phyloP scores from a whole-genome alignment of 2,329 filamentous ascomycete species.

The Xylariaceae sp. region DNA sequence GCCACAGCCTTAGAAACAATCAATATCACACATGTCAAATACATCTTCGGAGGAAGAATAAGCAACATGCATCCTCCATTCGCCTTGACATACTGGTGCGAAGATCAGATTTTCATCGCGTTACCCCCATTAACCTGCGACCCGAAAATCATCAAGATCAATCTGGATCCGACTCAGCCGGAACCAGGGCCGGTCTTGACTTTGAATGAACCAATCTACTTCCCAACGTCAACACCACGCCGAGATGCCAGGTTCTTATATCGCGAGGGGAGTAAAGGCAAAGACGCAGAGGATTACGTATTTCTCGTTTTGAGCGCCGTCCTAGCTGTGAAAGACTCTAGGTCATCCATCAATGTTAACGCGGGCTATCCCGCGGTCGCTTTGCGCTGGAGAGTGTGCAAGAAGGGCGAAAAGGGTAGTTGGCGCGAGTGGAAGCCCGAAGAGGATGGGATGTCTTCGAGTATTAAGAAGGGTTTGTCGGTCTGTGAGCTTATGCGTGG shows the following conservation, averaged over 20 bases:
- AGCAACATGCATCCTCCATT: slow-evolving; percentile 3
- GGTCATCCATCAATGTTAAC: too few relatives aligned
- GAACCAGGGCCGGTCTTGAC: slow-evolving; percentile 1
- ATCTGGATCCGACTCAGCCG: slow-evolving; percentile 1
- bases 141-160: slow-evolving; percentile 13
- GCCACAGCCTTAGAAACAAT: not conserved
- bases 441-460: not conserved
- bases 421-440: slow-evolving; percentile 9
- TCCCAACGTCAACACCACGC: slow-evolving; percentile 8
- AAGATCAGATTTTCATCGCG: slow-evolving; percentile 4
- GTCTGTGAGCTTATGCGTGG: slow-evolving; percentile 9
- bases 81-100: slow-evolving; percentile 9
- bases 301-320: slow-evolving; percentile 11
- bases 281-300: slow-evolving; percentile 7
- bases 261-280: slow-evolving; percentile 3
- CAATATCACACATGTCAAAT: not conserved
- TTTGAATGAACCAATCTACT: slow-evolving; percentile 7
- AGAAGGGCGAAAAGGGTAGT: slow-evolving; percentile 4
- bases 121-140: slow-evolving; percentile 12
- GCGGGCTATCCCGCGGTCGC: slow-evolving; percentile 8
- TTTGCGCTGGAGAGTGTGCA: slow-evolving; percentile 7
- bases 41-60: slow-evolving; percentile 6
- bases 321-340: not conserved
- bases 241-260: slow-evolving; percentile 7
- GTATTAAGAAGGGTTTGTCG: not conserved